A percentile compares a stretch with the other conserved stretches of the same genome.
phyloP scores from a whole-genome alignment of 2,329 filamentous ascomycete genomes.

The Fusarium albosuccineum region DNA sequence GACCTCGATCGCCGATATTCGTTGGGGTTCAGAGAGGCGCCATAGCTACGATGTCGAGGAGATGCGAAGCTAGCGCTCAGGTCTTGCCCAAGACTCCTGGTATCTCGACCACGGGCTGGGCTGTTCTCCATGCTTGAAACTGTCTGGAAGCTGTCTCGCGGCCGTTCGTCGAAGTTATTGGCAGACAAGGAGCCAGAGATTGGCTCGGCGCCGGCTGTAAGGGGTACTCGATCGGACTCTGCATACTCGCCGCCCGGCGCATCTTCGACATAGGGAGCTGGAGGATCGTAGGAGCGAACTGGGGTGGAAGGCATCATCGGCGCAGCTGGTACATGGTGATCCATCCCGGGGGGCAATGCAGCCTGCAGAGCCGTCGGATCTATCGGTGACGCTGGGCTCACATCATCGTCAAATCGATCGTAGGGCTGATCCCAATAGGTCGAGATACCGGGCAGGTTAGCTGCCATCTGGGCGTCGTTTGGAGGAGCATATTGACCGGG shows the following conservation, averaged over 20 bases:
- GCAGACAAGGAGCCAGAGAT: conserved; percentile 64
- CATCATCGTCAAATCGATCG: conserved; percentile 52
- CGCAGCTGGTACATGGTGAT: conserved; percentile 42
- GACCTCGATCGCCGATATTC: conserved; percentile 71
- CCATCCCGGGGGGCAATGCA: conserved; percentile 67
- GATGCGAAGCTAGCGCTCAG: conserved; percentile 70
- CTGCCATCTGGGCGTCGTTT: conserved; percentile 38
- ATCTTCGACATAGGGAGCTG: conserved; percentile 54
- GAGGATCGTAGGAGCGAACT: conserved; percentile 47
- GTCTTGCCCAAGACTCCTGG: conserved; percentile 64
- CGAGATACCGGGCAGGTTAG: conserved; percentile 59
- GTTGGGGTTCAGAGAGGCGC: conserved; percentile 66
- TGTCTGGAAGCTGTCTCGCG: conserved; percentile 70
- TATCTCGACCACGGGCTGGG: conserved; percentile 64
- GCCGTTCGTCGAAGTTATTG: conserved; percentile 55
- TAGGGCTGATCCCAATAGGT: conserved; percentile 67
- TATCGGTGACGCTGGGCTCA: conserved; percentile 63
- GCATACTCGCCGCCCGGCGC: conserved; percentile 53
- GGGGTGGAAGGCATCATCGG: conserved; percentile 39
- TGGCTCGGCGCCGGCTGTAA: conserved; percentile 68
- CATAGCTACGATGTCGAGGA: conserved; percentile 68
- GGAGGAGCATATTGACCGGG: conserved; percentile 18
- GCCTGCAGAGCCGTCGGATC: conserved; percentile 66
- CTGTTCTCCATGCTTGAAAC: conserved; percentile 69
- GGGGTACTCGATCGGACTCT: conserved; percentile 70